Evolutionary conservation across 495 filamentous ascomycete species (phyloP), one percentile per base, ranked within the genome.

Genomic region (Penicillium roqueforti): DNA sequence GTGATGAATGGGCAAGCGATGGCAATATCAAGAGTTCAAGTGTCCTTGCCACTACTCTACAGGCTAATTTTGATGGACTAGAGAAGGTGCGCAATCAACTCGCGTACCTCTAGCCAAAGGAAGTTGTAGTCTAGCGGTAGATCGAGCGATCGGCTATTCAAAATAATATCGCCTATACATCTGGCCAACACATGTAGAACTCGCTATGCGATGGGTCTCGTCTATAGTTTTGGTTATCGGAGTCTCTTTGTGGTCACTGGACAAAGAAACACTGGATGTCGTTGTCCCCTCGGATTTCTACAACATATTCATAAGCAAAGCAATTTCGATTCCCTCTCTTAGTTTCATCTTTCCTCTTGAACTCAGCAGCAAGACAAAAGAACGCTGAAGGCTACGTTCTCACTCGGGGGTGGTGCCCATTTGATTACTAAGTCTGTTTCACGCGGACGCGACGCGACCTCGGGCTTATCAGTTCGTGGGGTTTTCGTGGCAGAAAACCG

Each of bases 11-110:
- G 69, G 46, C 66, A 19, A 32, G 43, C 5, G 25, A 37, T 7
- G 26, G 11, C 5, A 34, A 31, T 11, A 38, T 16, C 14, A 34
- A 34, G 28, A 18, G 6, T 1, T 47, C 60, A 8, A 75, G 67
- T 53, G 47, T 77, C 23, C 57, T 77, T 22, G 42, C 50, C 6
- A 29, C 43, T 54, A 62, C 46, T 8, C 45, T 77, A 26, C 64
- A 22, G 23, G 72, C 65, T 9, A 73, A 71, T 56, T 77, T 77
- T 53, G 63, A 68, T 43, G 58, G 50, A 11, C 60, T 74, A 37
- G 58, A 65, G 36, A 47, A 36, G 3, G 7, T 63, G n/a, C 61
- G 64, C 14, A 20, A 18, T 31, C 42, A 20, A 36, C 54, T 67
- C 23, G 40, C 53, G 9, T 36, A 23, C 11, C 28, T 38, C 4